These are phyloP conservation scores for Dactylonectria macrodidyma DNA, from an alignment of 2,329 filamentous ascomycete genomes.

Conservation along the genomic window DNA sequence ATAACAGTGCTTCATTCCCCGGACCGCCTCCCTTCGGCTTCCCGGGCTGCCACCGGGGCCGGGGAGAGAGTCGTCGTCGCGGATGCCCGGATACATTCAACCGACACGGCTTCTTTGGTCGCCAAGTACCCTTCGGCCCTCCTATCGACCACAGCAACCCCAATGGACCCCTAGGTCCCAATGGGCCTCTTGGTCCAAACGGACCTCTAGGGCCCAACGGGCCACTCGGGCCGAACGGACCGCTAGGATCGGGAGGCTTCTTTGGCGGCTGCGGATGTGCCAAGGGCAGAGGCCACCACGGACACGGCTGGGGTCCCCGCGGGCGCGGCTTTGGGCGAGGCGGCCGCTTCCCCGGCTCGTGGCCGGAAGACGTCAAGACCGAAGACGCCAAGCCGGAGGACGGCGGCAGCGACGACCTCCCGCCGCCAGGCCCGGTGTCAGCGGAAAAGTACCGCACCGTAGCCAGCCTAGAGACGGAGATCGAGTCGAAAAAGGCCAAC, in stretches of 20 bases:
- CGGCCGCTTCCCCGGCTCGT: conserved; percentile 50
- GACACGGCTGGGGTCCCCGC: conserved; percentile 15
- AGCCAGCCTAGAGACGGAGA: conserved; percentile 53
- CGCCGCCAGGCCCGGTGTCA: conserved; percentile 45
- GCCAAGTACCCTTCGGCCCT: conserved; percentile 28
- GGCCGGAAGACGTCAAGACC: conserved; percentile 49
- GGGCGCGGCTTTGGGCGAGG: conserved; percentile 14
- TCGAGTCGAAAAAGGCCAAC: conserved; percentile 50
- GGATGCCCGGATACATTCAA: conserved; percentile 25
- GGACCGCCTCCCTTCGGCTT: conserved; percentile 12
- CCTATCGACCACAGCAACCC: background rate
- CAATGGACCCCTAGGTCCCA: background rate
- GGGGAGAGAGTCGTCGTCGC: conserved; percentile 16
- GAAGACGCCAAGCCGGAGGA: too few species aligned
- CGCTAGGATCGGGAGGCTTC: conserved; percentile 28
- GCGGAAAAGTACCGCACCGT: conserved; percentile 55
- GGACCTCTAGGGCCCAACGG: conserved; percentile 24
- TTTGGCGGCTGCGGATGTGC: conserved; percentile 23
- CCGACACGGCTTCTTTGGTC: conserved; percentile 35
- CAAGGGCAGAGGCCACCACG: conserved; percentile 18
- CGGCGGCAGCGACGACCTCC: conserved; percentile 9
- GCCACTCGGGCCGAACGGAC: conserved; percentile 28
- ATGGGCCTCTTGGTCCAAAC: conserved; percentile 31
- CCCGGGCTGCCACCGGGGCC: background rate
- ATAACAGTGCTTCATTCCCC: conserved; percentile 22